Conservation (phyloP, 495 filamentous ascomycete species). For the Penicillium daleae region DNA sequence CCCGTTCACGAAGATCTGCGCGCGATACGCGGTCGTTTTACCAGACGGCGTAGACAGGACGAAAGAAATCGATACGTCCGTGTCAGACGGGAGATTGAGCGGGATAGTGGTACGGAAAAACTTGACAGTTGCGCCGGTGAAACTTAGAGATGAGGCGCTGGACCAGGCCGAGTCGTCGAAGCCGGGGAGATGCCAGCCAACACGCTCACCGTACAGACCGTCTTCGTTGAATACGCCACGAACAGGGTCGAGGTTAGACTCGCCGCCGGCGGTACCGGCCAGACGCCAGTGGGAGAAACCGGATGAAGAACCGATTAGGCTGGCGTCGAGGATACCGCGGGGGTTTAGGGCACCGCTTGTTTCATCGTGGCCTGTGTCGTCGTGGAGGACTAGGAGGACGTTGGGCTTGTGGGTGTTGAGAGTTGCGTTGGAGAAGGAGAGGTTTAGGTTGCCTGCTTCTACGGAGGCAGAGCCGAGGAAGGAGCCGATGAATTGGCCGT, state of each 20-base stretch:
- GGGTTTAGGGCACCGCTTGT: conserved; percentile 68
- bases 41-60: conserved; percentile 34
- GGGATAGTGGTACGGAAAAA: conserved; percentile 64
- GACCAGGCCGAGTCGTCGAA: conserved; percentile 54
- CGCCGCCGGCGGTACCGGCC: conserved; percentile 73
- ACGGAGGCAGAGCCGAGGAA: conserved; percentile 56
- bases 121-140: conserved; percentile 48
- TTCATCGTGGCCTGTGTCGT: conserved; percentile 71
- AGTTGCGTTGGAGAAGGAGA: conserved; percentile 47
- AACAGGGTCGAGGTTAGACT: conserved; percentile 64
- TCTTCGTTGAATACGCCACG: conserved; percentile 79
- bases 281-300: conserved; percentile 67
- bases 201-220: conserved; percentile 66
- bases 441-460: conserved; percentile 34
- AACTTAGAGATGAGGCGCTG: conserved; percentile 45
- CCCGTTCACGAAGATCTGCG: conserved; percentile 52
- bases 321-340: conserved; percentile 66
- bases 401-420: conserved; percentile 55
- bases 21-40: conserved; percentile 35
- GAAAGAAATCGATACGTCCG: conserved; percentile 54
- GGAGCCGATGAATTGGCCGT: conserved; percentile 57
- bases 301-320: conserved; percentile 43
- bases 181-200: conserved; percentile 67
- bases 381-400: conserved; percentile 70
- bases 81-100: conserved; percentile 48